Evolutionary conservation across 1,284 basidiomycete genomes (phyloP).

Genomic region (Vanrija humicola): DNA sequence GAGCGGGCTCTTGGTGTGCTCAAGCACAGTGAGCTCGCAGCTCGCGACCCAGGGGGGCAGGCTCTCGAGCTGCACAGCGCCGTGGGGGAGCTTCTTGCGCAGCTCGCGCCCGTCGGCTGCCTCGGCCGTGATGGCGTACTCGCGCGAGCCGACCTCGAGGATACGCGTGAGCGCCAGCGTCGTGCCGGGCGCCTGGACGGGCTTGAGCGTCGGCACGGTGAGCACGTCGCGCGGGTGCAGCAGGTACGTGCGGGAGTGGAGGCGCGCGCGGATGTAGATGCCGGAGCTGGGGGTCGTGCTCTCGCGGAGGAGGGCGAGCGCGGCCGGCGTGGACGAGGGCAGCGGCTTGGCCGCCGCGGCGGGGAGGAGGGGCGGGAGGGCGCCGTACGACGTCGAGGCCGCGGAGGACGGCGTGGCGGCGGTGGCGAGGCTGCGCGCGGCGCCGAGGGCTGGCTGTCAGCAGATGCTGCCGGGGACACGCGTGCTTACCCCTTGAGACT

Average conservation of each 20-base stretch:
- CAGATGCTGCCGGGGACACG: not conserved
- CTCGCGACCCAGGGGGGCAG: conserved; percentile 54
- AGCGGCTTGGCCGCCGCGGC: conserved; percentile 18
- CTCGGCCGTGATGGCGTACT: conserved; percentile 70
- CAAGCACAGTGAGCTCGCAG: conserved; percentile 83
- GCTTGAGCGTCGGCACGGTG: conserved; percentile 79
- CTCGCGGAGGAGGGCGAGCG: conserved; percentile 49
- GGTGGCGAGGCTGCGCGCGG: conserved; percentile 48
- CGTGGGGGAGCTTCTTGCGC: conserved; percentile 29
- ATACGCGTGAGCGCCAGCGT: conserved; percentile 78
- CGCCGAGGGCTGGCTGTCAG: not conserved
- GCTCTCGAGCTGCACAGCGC: conserved; percentile 11
- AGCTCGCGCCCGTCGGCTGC: conserved; percentile 54
- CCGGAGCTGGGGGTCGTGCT: conserved; percentile 58
- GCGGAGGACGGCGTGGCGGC: conserved; percentile 15
- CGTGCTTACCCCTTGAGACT: not conserved
- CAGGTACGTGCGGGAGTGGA: conserved; percentile 82
- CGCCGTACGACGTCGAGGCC: conserved; percentile 11
- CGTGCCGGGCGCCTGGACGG: conserved; percentile 63
- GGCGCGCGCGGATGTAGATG: conserved; percentile 83
- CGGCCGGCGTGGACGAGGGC: conserved; percentile 30
- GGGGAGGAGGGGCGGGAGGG: conserved; percentile 37
- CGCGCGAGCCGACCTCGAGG: conserved; percentile 89
- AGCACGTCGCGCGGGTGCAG: conserved; percentile 84
- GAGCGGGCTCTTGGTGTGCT: conserved; percentile 92